Base-by-base conservation (phyloP, 2,329 filamentous ascomycete genomes). In the Didymosphaeria variabile region DNA sequence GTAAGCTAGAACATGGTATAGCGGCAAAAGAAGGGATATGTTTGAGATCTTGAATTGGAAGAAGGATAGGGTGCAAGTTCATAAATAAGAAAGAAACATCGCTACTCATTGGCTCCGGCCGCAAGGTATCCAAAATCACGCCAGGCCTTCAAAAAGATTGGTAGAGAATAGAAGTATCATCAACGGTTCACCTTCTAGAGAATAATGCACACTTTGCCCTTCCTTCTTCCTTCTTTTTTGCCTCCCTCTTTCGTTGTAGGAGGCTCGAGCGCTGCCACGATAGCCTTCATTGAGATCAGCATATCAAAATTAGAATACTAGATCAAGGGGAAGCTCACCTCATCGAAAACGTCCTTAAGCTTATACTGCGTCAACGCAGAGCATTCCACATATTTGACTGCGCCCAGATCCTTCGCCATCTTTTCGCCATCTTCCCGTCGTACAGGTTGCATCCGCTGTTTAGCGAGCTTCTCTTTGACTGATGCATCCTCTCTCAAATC, bases 351-450 rank as follows among this genome's bases (percentile, higher is more conserved):
- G 77, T 98, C 95, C 86, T 99, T 99, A 68, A 99, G 84, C 83
- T 97, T 97, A 84, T 94, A 97, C 84, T 99, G 95, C 65, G 95
- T 98, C 79, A 99, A 83, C 60, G 95, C 95, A 77, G 94, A 97
- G 84, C 95, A 99, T 83, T 99, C 95, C 67, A 98, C 95, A 73
- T 99, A 99, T 85, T 97, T 98, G 73, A 99, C 93, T 5, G 95
- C 95, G 64, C 93, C 93, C n/a, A 98, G 83, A 66, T 98, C 94
- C 84, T 94, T 97, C 2, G 95, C 94, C 93, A 98, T 97, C 71
- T 89, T 86, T 80, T 98, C 94, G 56, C 95, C 95, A 69, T 97
- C 94, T 79, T 97, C 93, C 80, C 91, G 93, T 77, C 89, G 88
- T 63, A 99, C 94, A 2, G 94, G 94, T 58, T 88, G 84, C 94